Base-by-base conservation (phyloP, 805 yeast species). In the Osmozyma mogii region DNA sequence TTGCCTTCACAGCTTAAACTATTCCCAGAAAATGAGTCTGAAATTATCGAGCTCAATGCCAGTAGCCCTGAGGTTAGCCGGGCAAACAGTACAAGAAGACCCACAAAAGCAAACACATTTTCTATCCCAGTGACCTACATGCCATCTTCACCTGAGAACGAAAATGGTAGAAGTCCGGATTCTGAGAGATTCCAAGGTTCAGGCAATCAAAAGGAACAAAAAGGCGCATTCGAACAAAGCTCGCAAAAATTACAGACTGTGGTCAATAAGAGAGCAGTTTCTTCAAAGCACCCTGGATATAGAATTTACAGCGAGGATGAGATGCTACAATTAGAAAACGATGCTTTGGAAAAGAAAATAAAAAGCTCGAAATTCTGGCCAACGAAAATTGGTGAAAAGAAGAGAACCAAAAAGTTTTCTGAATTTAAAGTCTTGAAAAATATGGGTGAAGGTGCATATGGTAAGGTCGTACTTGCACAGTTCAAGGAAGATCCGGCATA, bases 381-480 rank as follows among this genome's bases (percentile, higher is more conserved):
- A 0, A 37, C 35, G 14, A 65, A 59, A 17, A 65, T 66, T 10
- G 96, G 96, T 2, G 60, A 67, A 5, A 62, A 65, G 32, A 72
- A 92, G 45, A 69, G 95, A 31, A 75, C 70, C 13, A 84, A 84
- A 50, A 72, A 75, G 36, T 70, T 84, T 38, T 52, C 68, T 0
- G 95, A 87, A 50, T 92, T 84, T 44, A 55, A 60, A 1, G 70
- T 83, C 1, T 26, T 85, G 25, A 81, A 83, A 50, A 74, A 77
- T 38, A 74, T 92, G 76, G 98, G 98, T 1, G 89, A 83, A 52
- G 98, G 98, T 22, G 96, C 97, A 0, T 92, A 92, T 49, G 98
- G 98, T 9, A 84, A 84, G 49, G 98, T 92, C 12, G 79, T 84
- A 15, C 65, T 84, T 15, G 92, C 84, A 4, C 71, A 71, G 50